These are phyloP conservation scores for Amphirosellinia nigrospora DNA, from an alignment of 495 filamentous ascomycete species.

Conservation along the genomic window DNA sequence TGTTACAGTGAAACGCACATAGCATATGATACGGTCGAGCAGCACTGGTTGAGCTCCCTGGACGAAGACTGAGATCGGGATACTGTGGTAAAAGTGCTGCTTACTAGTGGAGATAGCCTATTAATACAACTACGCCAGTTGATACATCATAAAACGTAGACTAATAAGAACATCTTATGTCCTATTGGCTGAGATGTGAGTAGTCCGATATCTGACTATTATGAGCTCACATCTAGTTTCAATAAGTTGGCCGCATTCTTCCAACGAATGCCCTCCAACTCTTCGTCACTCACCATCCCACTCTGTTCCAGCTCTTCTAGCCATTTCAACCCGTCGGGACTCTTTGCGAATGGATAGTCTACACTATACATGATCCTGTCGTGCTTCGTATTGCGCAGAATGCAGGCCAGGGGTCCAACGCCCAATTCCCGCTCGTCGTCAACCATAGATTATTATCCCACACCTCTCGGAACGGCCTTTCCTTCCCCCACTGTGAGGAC, in stretches of 20 bases:
- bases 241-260: constrained; percentile 63
- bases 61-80: no score
- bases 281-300: constrained; percentile 56
- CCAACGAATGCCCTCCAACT: constrained; percentile 59
- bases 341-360: constrained; percentile 64
- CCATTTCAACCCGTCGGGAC: constrained; percentile 50
- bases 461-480: constrained; percentile 60
- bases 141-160: no score
- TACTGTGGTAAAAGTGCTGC: no score
- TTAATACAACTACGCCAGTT: no score
- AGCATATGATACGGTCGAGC: no score
- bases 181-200: no score
- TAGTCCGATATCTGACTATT: no score
- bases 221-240: constrained; percentile 39
- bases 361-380: constrained; percentile 63
- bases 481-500: constrained; percentile 56
- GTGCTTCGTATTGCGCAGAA: constrained; percentile 55
- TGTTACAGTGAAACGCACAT: no score
- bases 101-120: no score
- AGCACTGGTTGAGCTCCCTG: no score
- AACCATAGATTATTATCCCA: constrained; percentile 69
- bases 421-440: constrained; percentile 65
- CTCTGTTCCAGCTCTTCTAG: constrained; percentile 57
- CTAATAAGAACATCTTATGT: no score
- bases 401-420: constrained; percentile 58